These are phyloP conservation scores for Lignosus rhinocerotis DNA, from an alignment of 1,284 basidiomycete species.

Conservation along the genomic window DNA sequence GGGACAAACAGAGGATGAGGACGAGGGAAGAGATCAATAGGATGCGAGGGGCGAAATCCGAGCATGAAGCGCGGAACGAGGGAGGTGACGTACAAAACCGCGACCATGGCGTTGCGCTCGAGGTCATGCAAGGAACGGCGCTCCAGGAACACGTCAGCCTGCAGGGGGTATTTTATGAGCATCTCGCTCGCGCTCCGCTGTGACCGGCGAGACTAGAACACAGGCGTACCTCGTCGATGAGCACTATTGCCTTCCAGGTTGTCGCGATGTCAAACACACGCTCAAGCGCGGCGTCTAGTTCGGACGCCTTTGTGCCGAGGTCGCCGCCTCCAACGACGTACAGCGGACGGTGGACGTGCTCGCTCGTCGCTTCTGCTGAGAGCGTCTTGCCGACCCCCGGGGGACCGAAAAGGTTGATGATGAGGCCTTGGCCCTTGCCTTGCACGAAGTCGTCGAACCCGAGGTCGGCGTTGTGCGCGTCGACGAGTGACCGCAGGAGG, in stretches of 20 bases:
- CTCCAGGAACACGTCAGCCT: constrained; percentile 55
- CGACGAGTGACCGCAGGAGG: constrained; percentile 56
- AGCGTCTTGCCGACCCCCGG: constrained; percentile 56
- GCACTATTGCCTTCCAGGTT: constrained; percentile 62
- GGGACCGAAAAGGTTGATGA: constrained; percentile 61
- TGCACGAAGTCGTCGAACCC: constrained; percentile 64
- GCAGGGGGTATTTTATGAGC: neutral
- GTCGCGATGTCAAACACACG: constrained; percentile 47
- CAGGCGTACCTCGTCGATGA: constrained; percentile 52
- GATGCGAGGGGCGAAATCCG: constrained; percentile 26
- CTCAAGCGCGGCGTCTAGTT: constrained; percentile 27
- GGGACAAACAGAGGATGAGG: neutral
- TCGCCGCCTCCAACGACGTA: constrained; percentile 62
- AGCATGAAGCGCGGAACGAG: neutral
- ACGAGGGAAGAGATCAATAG: neutral
- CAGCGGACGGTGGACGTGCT: constrained; percentile 57
- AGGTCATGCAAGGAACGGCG: constrained; percentile 61
- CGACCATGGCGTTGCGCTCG: constrained; percentile 64
- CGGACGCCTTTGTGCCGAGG: constrained; percentile 49
- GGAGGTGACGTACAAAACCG: constrained; percentile 45
- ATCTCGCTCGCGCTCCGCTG: neutral
- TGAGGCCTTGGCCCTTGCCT: constrained; percentile 61
- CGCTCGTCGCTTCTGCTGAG: constrained; percentile 61
- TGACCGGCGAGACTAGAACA: constrained; percentile 24
- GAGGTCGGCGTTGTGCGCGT: constrained; percentile 52